Conservation (phyloP, 106 monocot species). For the Acorus calamus region DNA sequence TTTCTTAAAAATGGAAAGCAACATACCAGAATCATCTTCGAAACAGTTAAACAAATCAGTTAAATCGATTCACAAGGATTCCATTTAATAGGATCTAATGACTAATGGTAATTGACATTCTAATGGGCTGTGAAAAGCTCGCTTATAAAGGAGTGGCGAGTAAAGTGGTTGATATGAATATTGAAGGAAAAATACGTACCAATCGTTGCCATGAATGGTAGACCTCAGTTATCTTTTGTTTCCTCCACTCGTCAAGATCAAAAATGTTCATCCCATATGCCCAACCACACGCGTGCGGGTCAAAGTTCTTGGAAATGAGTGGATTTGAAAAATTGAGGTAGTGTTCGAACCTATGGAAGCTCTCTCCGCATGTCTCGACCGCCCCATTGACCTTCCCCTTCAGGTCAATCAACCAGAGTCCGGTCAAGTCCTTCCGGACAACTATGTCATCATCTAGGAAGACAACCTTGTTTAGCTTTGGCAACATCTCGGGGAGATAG, state of each 20-base stretch:
- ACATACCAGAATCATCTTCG: no score
- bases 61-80: no score
- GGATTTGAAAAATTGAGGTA: slow-evolving; percentile 51
- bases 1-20: no score
- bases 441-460: slow-evolving; percentile 38
- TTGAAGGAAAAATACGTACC: slow-evolving; percentile 9
- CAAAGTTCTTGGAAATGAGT: slow-evolving; percentile 25
- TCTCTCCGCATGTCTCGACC: slow-evolving; percentile 42
- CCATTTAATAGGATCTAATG: no score
- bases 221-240: slow-evolving; percentile 29
- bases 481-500: slow-evolving; percentile 36
- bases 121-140: no score
- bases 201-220: slow-evolving; percentile 40
- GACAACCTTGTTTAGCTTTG: slow-evolving; percentile 26
- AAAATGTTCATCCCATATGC: slow-evolving; percentile 51
- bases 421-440: slow-evolving; percentile 34
- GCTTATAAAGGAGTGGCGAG: no score
- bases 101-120: no score
- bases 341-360: slow-evolving; percentile 35
- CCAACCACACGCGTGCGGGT: slow-evolving; percentile 43
- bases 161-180: no score
- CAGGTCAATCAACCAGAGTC: slow-evolving; percentile 30
- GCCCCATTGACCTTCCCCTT: slow-evolving; percentile 50
- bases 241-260: slow-evolving; percentile 33
- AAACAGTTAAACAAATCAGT: no score